Base-by-base conservation (phyloP, 2,329 filamentous ascomycete genomes). In the Fusarium tricinctum region DNA sequence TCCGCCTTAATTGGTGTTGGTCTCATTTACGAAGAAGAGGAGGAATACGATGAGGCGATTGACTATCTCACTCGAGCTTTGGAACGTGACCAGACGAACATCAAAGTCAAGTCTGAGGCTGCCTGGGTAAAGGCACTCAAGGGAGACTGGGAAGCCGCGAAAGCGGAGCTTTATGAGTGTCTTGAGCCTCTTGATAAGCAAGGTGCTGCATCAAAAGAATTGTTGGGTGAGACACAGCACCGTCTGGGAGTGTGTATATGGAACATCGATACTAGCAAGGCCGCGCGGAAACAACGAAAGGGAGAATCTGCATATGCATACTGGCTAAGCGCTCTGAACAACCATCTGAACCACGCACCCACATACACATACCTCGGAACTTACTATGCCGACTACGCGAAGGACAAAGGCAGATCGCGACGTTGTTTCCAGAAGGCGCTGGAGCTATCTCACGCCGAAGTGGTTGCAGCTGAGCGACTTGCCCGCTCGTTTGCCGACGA, bases 341-440 rank as follows among this genome's bases (percentile, higher is more conserved):
- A 90, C 53, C 93, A 97, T 72, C 86, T 96, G 58, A 97, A 91
- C 73, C 94, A 92, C 77, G 94, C 96, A 2, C 92, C 96, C 0
- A 90, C 94, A 3, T 99, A 98, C 78, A 97, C 94, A 0, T 94
- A 90, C 68, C 86, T 99, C 6, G 96, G 96, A 17, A 84, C 95
- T 9, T 99, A 92, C 81, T 99, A 97, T 75, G 89, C 90, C 8
- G 95, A 98, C 74, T 97, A 97, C 75, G 91, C 88, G 56, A 93
- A 90, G 69, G 96, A 98, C 78, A 93, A 90, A 78, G 92, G 90
- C 74, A 86, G 97, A 75, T 93, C 95, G 10, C 87, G 92, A n/a
- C 90, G 92, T 67, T 98, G 95, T 76, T 98, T 98, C 74, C 93
- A 97, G 73, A 97, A 98, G 77, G 96, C 96, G 0, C 92, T 99